Base-by-base conservation (phyloP, 257 asterid genomes). In the Scutellaria galericulata region DNA sequence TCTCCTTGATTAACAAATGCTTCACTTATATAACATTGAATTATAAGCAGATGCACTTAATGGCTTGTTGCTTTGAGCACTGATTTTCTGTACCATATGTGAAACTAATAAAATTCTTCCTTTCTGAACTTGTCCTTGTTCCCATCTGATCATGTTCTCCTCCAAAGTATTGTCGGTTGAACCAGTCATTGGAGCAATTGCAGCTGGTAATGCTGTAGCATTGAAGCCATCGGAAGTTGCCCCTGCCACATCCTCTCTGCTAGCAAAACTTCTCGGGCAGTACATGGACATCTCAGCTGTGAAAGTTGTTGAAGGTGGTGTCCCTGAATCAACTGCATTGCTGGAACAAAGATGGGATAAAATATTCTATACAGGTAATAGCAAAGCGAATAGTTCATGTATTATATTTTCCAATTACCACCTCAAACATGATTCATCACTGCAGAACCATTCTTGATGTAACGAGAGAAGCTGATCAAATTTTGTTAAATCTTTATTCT, bases 151-250 rank as follows among this genome's bases (percentile, higher is more conserved):
- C 22, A 44, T 76, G 53, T n/a, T 72, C 51, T 55, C 58, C 50
- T 39, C 75, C 73, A 74, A 83, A 73, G 86, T 85, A 56, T 80
- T 94, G 69, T 87, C 97, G 27, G 84, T 94, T 18, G 96, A 89
- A 57, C 98, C 97, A 5, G 77, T 94, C 73, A 76, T 94, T 47
- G 96, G 91, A 83, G 98, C 98, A 27, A 82, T 91, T 65, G 89
- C 96, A 58, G 98, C 98, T 72, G 97, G 97, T 11, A 91, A 94
- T 83, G 83, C 88, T 39, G 96, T 93, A 35, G 86, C 83, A 22
- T 72, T 93, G 82, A 93, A 93, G 86, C 96, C 89, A 24, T 86
- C 91, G 0, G 91, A 84, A 72, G 66, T 86, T 47, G 74, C 91
- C 71, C 76, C 91, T 24, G 96, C 96, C 37, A 82, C 96, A 24